Base-by-base conservation (phyloP, 495 filamentous ascomycete species). In the Barbatosphaeria neglecta region DNA sequence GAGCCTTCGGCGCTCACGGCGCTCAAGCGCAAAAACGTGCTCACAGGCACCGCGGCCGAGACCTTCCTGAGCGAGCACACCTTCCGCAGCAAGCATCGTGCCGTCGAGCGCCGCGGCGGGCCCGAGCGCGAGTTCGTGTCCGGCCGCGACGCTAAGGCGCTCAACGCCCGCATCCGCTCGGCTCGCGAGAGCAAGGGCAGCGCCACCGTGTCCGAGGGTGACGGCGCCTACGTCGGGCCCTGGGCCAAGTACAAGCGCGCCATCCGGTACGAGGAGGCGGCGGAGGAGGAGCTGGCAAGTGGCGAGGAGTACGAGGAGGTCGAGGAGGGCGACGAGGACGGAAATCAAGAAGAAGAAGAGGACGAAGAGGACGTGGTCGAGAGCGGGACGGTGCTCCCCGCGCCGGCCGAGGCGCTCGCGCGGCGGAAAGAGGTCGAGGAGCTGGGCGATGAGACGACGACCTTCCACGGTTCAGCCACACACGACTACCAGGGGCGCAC, bases 401-500 rank as follows among this genome's bases (percentile, higher is more conserved):
- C 75, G 19, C 70, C 74, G 16, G 60, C 60, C 35, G 82, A 83
- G 50, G 74, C 79, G 25, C 58, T 76, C 24, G 74, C 74, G 22
- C 69, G 72, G 48, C 59, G 78, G 54, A 72, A 74, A 49, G 68
- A 80, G 58, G 75, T 71, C 2, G 76, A 80, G 57, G 65, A 68
- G 41, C 51, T 69, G 46, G 79, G 79, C 41, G 75, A 73, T 27
- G 90, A 97, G 65, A 89, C 83, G 39, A 87, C 81, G n/a, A 78
- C 83, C 43, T 99, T 95, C 68, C 82, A 94, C 47, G 93, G 89
- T 38, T 67, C 70, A n/a, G 72, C 83, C 55, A 64, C 86, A 61
- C 82, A 81, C 70, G 93, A 97, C 62, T 97, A 97, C 64, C 80
- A 87, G 55, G 92, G 92, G 25, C 70, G 92, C 50, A 94, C 89